Evolutionary conservation across 2,329 filamentous ascomycete genomes (phyloP).

Genomic region (Epichloe glyceriae): DNA sequence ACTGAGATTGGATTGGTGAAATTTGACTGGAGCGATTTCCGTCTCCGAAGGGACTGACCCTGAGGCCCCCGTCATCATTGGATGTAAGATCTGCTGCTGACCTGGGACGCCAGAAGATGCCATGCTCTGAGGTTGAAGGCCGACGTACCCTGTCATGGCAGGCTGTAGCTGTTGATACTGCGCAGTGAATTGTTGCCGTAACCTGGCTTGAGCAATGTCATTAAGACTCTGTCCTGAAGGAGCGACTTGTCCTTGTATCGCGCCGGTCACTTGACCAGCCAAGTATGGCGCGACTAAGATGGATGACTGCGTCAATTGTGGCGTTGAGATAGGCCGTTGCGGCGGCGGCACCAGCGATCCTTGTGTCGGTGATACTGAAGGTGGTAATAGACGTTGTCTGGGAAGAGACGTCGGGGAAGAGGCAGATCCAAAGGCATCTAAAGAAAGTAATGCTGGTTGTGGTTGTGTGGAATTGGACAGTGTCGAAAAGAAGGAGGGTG

Average conservation of each 20-base stretch:
- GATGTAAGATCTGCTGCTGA: slow-evolving; percentile 28
- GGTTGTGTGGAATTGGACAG: slow-evolving; percentile 29
- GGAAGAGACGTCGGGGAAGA: slow-evolving; percentile 18
- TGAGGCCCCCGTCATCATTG: slow-evolving; percentile 35
- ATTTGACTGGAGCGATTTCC: slow-evolving; percentile 28
- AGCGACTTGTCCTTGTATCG: slow-evolving; percentile 47
- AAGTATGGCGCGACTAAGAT: slow-evolving; percentile 62
- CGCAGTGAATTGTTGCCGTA: slow-evolving; percentile 47
- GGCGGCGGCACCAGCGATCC: slow-evolving; percentile 56
- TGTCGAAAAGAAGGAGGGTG: slow-evolving; percentile 42
- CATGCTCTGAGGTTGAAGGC: slow-evolving; percentile 23
- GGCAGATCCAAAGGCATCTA: not conserved
- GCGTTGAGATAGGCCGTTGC: slow-evolving; percentile 72
- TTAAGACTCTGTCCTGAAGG: slow-evolving; percentile 64
- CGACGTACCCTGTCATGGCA: slow-evolving; percentile 22
- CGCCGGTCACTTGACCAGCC: slow-evolving; percentile 75
- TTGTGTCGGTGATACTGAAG: slow-evolving; percentile 46
- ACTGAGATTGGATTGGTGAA: slow-evolving; percentile 43
- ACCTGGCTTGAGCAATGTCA: slow-evolving; percentile 54
- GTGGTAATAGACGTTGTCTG: slow-evolving; percentile 59
- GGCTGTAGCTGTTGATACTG: slow-evolving; percentile 33
- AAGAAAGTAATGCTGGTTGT: slow-evolving; percentile 8
- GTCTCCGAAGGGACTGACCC: slow-evolving; percentile 28
- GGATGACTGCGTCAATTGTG: slow-evolving; percentile 64
- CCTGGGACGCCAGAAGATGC: slow-evolving; percentile 22